Conservation (phyloP, 805 yeast species). For the Candida michaelii region DNA sequence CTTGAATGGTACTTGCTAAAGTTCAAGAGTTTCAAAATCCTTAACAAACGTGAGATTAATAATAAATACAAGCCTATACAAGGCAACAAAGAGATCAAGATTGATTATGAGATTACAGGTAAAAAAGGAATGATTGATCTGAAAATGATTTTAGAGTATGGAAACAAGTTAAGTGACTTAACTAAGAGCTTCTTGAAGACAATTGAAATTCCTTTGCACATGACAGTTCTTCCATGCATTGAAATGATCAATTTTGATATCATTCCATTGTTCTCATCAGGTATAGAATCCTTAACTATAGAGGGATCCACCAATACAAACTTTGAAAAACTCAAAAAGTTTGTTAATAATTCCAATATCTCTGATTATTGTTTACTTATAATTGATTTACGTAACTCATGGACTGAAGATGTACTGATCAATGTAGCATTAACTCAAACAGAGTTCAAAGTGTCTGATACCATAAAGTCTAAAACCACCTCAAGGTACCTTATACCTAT, state of each 20-base stretch:
- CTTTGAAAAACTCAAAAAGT: slow-evolving; percentile 8
- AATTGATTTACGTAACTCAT: slow-evolving; percentile 77
- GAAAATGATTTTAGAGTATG: slow-evolving; percentile 64
- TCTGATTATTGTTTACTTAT: slow-evolving; percentile 63
- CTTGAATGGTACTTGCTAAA: slow-evolving; percentile 65
- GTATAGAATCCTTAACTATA: slow-evolving; percentile 17
- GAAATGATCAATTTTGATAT: slow-evolving; percentile 78
- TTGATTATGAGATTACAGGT: slow-evolving; percentile 63
- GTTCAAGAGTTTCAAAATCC: slow-evolving; percentile 55
- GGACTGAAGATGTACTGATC: slow-evolving; percentile 55
- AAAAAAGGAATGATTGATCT: slow-evolving; percentile 73
- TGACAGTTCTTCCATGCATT: slow-evolving; percentile 70
- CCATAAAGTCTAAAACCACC: slow-evolving; percentile 29
- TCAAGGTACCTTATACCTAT: slow-evolving; percentile 72
- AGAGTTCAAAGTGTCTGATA: slow-evolving; percentile 27
- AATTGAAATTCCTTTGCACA: slow-evolving; percentile 64
- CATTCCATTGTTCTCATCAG: slow-evolving; percentile 49
- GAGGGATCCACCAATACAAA: not conserved
- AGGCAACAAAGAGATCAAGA: slow-evolving; percentile 41
- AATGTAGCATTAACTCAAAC: slow-evolving; percentile 7
- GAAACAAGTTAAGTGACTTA: slow-evolving; percentile 27
- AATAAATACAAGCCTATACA: slow-evolving; percentile 37
- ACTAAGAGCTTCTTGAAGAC: slow-evolving; percentile 44
- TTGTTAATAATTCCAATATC: slow-evolving; percentile 8
- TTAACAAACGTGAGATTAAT: slow-evolving; percentile 44